Evolutionary conservation across 2,329 filamentous ascomycete species (phyloP), one percentile per base, ranked within the genome.

Genomic region (Colletotrichum sp.): DNA sequence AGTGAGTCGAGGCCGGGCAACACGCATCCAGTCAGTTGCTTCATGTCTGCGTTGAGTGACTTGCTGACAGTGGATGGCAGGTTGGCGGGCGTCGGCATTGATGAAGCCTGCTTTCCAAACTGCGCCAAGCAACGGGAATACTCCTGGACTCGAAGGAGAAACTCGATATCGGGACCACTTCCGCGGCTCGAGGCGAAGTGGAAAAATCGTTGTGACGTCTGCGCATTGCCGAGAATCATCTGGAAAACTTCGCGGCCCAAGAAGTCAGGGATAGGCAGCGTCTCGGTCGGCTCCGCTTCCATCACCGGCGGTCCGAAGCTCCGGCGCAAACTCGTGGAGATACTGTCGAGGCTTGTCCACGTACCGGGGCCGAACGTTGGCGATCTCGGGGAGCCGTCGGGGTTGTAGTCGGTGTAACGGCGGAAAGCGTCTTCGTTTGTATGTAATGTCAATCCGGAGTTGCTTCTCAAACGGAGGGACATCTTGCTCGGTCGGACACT

Each of bases 151-250:
- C 88, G 89, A 70, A 88, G 83, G 26, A 90, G 82, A 70, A 89
- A 90, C 71, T 88, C 89, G 72, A 92, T 83, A 75, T 90, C 88
- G 69, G 90, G 87, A 2, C 85, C 87, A 71, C 85, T 87, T 39
- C 87, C 85, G 36, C 84, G 82, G 34, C 81, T 84, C 64, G 87
- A 85, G n/a, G 89, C 88, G 79, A 90, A 92, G 59, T 84, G 85
- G 71, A 87, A 84, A 24, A 92, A 81, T 36, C 87, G 85, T 72
- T 86, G 84, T 3, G 86, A 86, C 1, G 88, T 88, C 6, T 83
- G 83, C 0, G 88, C 86, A 76, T 90, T 87, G 77, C 87, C 85
- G 64, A 92, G 84, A 2, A 89, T 88, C 77, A 89, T 82, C 62
- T 88, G 86, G 71, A 92, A 88, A 28, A 89, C 86, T 30, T 90